Evolutionary conservation across 2,329 filamentous ascomycete genomes (phyloP).

Genomic region (Diaporthe amygdali): DNA sequence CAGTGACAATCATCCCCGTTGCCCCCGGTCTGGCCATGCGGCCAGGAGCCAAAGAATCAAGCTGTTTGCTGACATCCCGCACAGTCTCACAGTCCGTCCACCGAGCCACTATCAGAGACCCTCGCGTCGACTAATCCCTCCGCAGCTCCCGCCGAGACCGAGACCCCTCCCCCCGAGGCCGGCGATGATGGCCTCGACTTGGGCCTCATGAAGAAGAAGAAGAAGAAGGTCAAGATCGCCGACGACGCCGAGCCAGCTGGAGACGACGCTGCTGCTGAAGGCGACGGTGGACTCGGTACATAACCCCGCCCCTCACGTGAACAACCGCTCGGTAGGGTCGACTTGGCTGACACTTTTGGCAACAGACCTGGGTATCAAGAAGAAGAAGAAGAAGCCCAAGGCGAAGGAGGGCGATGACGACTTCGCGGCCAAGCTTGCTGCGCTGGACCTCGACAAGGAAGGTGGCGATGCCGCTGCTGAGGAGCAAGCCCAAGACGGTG

Average conservation of each 20-base stretch:
- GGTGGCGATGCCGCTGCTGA: conserved; percentile 61
- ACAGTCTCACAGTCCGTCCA: conserved; percentile 27
- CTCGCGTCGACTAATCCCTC: conserved; percentile 27
- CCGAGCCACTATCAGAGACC: conserved; percentile 24
- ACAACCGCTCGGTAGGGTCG: conserved; percentile 29
- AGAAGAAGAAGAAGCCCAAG: conserved; percentile 87
- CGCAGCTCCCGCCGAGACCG: conserved; percentile 28
- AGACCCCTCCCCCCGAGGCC: conserved; percentile 60
- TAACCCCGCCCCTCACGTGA: not conserved
- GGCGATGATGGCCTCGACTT: conserved; percentile 62
- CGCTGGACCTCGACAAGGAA: conserved; percentile 64
- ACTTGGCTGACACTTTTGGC: conserved; percentile 39
- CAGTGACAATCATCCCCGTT: not conserved
- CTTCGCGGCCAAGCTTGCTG: conserved; percentile 65
- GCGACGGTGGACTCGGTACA: conserved; percentile 38
- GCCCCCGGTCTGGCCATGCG: not conserved
- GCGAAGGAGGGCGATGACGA: conserved; percentile 62
- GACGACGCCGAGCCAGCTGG: conserved; percentile 61
- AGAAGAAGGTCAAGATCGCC: conserved; percentile 66
- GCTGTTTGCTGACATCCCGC: conserved; percentile 14
- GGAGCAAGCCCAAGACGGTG: conserved; percentile 67
- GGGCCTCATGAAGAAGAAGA: conserved; percentile 77
- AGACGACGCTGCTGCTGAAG: conserved; percentile 47
- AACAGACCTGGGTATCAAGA: conserved; percentile 56
- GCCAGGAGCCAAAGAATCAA: not conserved